Base-by-base conservation (phyloP, 345 rosid genomes). In the Laguncularia racemosa region DNA sequence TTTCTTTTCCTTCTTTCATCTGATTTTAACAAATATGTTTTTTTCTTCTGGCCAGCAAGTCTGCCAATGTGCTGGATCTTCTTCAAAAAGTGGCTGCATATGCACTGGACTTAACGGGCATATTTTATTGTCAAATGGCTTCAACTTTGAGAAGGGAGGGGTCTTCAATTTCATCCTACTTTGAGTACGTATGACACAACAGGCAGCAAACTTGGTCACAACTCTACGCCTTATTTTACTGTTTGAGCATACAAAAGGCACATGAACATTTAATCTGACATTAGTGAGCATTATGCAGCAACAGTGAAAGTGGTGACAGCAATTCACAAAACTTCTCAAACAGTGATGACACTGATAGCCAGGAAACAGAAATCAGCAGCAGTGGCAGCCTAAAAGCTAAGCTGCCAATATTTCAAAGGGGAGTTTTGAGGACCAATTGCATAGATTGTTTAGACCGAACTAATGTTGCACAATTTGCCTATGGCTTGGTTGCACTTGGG, bases 361-460 rank as follows among this genome's bases (percentile, higher is more conserved):
- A 60, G 44, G 78, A 66, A 50, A 64, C 44, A 45, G 82, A 68
- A 62, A 63, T 33, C 57, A 63, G 60, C 52, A 66, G 56, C 48
- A 53, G 52, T 26, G 67, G 65, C 23, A 51, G 53, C 65, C 71
- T 71, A 56, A 74, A 38, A 70, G 18, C 71, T 56, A 81, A 73
- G 62, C 70, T 55, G 48, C 81, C 83, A 13, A 71, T 72, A 76
- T 71, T 89, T 67, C 99, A 93, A 76, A 84, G 69, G 15, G 99
- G 99, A 56, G 79, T 93, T 61, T 69, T 93, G 50, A 79, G 99
- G 78, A 93, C 97, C 66, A 93, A 93, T 59, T 93, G 99, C 80
- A 89, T 93, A 50, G 99, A 93, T 70, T 93, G 97, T 74, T 68
- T 93, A 60, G 99, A 93, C 67, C 99, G 99, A 61, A 93, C 99